These are phyloP conservation scores for Skeletonema costatum DNA, from an alignment of 108 stramenopile genomes.

Conservation along the genomic window DNA sequence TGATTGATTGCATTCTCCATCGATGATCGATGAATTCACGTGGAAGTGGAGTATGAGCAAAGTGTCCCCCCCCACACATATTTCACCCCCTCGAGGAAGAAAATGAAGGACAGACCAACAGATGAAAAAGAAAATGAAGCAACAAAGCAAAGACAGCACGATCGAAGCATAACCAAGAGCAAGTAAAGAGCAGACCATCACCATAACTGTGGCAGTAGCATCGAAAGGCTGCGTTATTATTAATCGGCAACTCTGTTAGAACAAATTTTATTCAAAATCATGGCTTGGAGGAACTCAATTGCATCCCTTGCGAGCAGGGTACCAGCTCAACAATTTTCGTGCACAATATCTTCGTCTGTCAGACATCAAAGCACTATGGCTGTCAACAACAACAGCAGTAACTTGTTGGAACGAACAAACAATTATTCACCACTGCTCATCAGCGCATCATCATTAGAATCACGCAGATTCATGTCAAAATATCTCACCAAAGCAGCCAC, in stretches of 20 bases:
- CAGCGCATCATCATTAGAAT: slow-evolving; percentile 8
- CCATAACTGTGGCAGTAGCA: background rate
- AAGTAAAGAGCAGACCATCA: too few species aligned
- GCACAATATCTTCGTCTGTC: background rate
- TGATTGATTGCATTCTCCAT: too few species aligned
- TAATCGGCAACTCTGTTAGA: background rate
- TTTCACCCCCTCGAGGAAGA: too few species aligned
- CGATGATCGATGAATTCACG: too few species aligned
- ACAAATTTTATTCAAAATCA: background rate
- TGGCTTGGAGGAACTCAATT: background rate
- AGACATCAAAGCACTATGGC: background rate
- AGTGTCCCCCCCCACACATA: too few species aligned
- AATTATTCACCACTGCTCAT: background rate
- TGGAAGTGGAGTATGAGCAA: too few species aligned
- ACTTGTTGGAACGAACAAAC: background rate
- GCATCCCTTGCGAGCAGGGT: background rate
- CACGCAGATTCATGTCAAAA: slow-evolving; percentile 74
- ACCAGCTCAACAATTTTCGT: background rate
- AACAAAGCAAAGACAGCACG: too few species aligned
- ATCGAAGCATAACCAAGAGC: too few species aligned
- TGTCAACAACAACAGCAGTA: background rate
- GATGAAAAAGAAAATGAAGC: too few species aligned
- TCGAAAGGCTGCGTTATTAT: background rate
- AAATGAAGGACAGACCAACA: too few species aligned
- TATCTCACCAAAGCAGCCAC: slow-evolving; percentile 77